Evolutionary conservation across 768 basidiomycete genomes (phyloP).

Genomic region (Cantharellus cinnabarinus): DNA sequence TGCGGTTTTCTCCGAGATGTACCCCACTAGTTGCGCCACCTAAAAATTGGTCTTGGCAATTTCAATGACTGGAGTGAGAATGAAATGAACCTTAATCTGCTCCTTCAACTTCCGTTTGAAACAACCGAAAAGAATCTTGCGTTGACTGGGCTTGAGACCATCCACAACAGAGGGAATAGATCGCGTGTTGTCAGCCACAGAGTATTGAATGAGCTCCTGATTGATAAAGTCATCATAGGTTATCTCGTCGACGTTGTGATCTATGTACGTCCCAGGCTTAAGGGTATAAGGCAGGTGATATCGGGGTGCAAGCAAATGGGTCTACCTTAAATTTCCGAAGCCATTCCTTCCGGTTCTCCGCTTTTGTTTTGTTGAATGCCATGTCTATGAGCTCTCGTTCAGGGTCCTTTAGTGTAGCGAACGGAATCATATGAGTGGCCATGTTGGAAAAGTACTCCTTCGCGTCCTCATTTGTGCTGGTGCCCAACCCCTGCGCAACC

Average conservation of each 20-base stretch:
- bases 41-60: slow-evolving; percentile 12
- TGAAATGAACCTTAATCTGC: slow-evolving; percentile 55
- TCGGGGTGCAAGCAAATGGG: neutral
- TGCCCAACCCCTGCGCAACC: slow-evolving; percentile 67
- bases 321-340: slow-evolving; percentile 72
- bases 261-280: slow-evolving; percentile 82
- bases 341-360: slow-evolving; percentile 98
- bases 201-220: slow-evolving; percentile 92
- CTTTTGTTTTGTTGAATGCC: slow-evolving; percentile 99
- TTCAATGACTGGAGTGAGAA: too few relatives aligned
- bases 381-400: slow-evolving; percentile 85
- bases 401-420: slow-evolving; percentile 56
- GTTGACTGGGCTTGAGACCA: slow-evolving; percentile 91
- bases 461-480: slow-evolving; percentile 74
- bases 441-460: slow-evolving; percentile 86
- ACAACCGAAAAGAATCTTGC: slow-evolving; percentile 90
- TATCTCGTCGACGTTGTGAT: slow-evolving; percentile 74
- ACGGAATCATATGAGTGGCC: slow-evolving; percentile 86
- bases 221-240: slow-evolving; percentile 92
- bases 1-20: slow-evolving; percentile 78
- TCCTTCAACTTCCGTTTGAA: slow-evolving; percentile 87
- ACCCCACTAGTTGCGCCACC: slow-evolving; percentile 92
- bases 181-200: slow-evolving; percentile 97
- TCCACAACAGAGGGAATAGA: slow-evolving; percentile 91
- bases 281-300: neutral